Conservation (phyloP, 768 basidiomycete genomes). For the Xerocomus spinulosus region DNA sequence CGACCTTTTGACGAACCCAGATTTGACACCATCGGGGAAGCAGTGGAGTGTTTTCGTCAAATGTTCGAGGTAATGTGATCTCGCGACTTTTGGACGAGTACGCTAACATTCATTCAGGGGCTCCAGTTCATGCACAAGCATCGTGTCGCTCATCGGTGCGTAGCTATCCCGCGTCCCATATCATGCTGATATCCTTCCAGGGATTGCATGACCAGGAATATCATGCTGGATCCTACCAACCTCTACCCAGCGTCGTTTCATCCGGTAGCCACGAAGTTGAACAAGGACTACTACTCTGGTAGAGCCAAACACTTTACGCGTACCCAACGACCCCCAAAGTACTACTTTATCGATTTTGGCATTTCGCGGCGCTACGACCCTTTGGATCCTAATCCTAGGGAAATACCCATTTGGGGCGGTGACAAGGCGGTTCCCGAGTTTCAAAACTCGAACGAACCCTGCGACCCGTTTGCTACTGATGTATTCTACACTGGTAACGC, state of each 20-base stretch:
- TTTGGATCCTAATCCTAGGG: slow-evolving; percentile 22
- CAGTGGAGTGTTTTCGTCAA: slow-evolving; percentile 30
- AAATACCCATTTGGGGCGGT: slow-evolving; percentile 33
- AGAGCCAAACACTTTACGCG: slow-evolving; percentile 26
- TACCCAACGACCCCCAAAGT: slow-evolving; percentile 23
- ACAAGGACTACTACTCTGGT: slow-evolving; percentile 17
- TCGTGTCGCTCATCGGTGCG: slow-evolving; percentile 14
- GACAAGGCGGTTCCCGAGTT: slow-evolving; percentile 43
- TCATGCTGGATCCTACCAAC: slow-evolving; percentile 29
- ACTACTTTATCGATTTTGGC: slow-evolving; percentile 32
- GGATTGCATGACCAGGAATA: slow-evolving; percentile 27
- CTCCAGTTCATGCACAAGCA: slow-evolving; percentile 26
- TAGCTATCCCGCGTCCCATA: background rate
- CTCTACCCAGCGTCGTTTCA: slow-evolving; percentile 29
- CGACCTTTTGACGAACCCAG: slow-evolving; percentile 21
- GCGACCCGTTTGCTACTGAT: slow-evolving; percentile 41
- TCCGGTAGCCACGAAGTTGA: slow-evolving; percentile 11
- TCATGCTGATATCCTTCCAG: slow-evolving; percentile 8
- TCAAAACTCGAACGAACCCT: slow-evolving; percentile 16
- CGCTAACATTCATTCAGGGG: slow-evolving; percentile 9
- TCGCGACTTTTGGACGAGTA: too few species aligned
- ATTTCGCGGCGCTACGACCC: slow-evolving; percentile 32
- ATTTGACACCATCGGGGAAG: slow-evolving; percentile 33
- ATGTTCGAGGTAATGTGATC: slow-evolving; percentile 22
- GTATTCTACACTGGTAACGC: slow-evolving; percentile 42